Evolutionary conservation across 2,329 filamentous ascomycete genomes (phyloP).

Genomic region (Fusarium lyarnte): DNA sequence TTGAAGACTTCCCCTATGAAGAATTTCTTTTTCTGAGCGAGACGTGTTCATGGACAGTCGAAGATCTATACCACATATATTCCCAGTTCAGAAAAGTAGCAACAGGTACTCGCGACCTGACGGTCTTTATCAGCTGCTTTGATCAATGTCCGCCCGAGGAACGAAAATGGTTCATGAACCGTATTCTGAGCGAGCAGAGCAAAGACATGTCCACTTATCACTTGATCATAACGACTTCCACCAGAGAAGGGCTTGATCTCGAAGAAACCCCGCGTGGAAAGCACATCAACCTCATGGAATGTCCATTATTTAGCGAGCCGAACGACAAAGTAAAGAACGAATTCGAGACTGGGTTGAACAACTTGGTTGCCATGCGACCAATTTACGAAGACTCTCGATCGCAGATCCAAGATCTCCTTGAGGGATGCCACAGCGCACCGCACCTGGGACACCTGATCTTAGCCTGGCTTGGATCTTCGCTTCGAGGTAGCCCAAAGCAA

Average conservation of each 20-base stretch:
- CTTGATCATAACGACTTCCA: not conserved
- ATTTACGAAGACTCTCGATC: not conserved
- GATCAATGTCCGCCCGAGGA: not conserved
- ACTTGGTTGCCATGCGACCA: not conserved
- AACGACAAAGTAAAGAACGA: not conserved
- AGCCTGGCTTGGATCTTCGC: not conserved
- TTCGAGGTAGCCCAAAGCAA: not conserved
- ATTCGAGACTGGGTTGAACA: not conserved
- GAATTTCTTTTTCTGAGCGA: not conserved
- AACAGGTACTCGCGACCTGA: not conserved
- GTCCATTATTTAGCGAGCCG: not conserved
- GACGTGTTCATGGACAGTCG: not conserved
- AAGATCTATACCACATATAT: not conserved
- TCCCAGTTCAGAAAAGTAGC: not conserved
- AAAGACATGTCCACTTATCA: not conserved
- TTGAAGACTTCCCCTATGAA: not conserved
- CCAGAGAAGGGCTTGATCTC: not conserved
- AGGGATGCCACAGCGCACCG: not conserved
- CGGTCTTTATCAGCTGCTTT: not conserved
- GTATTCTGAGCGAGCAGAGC: not conserved
- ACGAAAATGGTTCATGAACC: not conserved
- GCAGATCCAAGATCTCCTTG: not conserved
- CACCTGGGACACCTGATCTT: not conserved
- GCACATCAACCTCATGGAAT: not conserved
- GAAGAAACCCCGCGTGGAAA: not conserved